Evolutionary conservation across 1,139 yeast genomes (phyloP), one percentile per base, ranked within the genome.

Genomic region (Yamadazyma kanchanaburiensis): DNA sequence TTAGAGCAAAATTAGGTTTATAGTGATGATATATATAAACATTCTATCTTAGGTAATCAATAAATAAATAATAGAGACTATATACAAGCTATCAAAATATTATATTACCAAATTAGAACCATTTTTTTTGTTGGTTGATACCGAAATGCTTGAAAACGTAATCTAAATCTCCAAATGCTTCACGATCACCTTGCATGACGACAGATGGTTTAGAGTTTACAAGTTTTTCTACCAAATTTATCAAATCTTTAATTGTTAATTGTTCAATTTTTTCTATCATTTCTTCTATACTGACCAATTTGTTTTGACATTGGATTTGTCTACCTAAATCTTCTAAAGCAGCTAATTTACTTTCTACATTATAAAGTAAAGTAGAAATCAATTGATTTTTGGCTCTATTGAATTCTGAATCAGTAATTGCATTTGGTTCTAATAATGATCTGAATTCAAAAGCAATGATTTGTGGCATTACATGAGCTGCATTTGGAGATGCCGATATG

Each of bases 261-360:
- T 57, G 53, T 38, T 82, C 87, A 38, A 91, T 88, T 48, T 80
- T 80, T 8, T 60, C 64, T 35, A 91, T 81, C 95, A 91, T 88
- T 48, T 88, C 95, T 24, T 70, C 66, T 6, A 88, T 82, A 10
- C 86, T 77, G n/a, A 91, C 74, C 44, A 85, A 73, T 45, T 73
- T 73, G 25, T 87, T 88, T 50, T 84, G 88, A 33, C 87, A 77
- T 58, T 86, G 95, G 18, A 91, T 77, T 58, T 91, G 98, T 55
- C 98, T 77, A 9, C 98, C 98, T 58, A 89, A 70, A 51, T 91
- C 98, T 57, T 91, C 98, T 32, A 91, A 66, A 47, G 85, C 89
- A 12, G 94, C 95, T 67, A 91, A 73, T 53, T 84, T 87, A 43
- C 94, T 80, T 56, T 91, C 98, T 27, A 89, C 72, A 50, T 89